Percentiles rank a stretch among this genome's conserved stretches.
phyloP scores from a whole-genome alignment of 2,329 filamentous ascomycete species.

The Aspergillus sp. region DNA sequence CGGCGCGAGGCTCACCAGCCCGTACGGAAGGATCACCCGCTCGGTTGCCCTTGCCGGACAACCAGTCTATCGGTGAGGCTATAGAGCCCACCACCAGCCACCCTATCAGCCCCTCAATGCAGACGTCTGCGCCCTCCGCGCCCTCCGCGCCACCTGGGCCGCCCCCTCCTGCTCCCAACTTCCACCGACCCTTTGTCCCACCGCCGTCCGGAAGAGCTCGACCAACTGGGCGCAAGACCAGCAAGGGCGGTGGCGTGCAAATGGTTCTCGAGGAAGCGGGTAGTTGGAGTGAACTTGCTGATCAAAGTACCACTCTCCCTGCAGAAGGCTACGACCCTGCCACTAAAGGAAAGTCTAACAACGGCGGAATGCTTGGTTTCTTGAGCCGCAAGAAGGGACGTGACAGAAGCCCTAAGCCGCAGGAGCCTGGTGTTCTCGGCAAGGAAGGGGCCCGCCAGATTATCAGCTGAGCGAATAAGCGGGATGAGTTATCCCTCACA shows the following conservation, averaged over 20 bases:
- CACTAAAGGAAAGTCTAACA: conserved; percentile 48
- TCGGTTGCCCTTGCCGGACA: conserved; percentile 28
- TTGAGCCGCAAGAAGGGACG: conserved; percentile 85
- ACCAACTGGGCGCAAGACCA: conserved; percentile 68
- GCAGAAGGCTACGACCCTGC: conserved; percentile 57
- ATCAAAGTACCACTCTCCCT: conserved; percentile 74
- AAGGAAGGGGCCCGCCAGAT: conserved; percentile 90
- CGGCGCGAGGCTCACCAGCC: conserved; percentile 29
- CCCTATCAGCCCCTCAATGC: neutral
- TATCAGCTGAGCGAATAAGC: conserved; percentile 55
- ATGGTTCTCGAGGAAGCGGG: conserved; percentile 86
- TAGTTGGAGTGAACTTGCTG: conserved; percentile 87
- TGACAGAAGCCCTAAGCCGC: conserved; percentile 89
- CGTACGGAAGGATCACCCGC: conserved; percentile 30
- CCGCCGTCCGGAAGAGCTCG: conserved; percentile 50
- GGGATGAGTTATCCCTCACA: neutral
- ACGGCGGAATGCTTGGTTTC: conserved; percentile 83
- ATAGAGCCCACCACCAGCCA: conserved; percentile 22
- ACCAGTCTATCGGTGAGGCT: conserved; percentile 29
- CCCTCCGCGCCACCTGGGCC: conserved; percentile 25
- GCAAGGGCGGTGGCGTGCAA: conserved; percentile 80
- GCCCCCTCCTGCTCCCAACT: conserved; percentile 34
- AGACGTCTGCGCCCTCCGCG: conserved; percentile 1
- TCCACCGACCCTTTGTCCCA: conserved; percentile 37
- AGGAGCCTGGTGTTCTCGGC: conserved; percentile 87